These are phyloP conservation scores for Lolium multiflorum DNA, from an alignment of 176 grass and related monocot species.

Conservation along the genomic window DNA sequence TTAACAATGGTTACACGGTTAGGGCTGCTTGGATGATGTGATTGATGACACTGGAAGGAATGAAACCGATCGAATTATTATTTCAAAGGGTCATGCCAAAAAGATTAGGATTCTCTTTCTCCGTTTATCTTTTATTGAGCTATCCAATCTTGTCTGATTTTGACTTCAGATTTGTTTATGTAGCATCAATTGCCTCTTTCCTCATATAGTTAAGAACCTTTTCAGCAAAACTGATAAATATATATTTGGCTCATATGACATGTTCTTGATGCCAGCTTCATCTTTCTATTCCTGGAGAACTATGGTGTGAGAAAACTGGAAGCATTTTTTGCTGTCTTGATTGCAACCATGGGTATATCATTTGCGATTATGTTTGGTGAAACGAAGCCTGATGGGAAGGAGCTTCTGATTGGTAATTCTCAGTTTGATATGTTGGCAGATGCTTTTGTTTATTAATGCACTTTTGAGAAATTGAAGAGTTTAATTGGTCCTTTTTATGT, in stretches of 20 bases:
- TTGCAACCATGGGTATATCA: constrained; percentile 80
- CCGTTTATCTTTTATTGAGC: constrained; percentile 3
- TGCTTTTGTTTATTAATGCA: constrained; percentile 25
- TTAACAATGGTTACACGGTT: constrained; percentile 10
- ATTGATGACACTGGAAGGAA: constrained; percentile 19
- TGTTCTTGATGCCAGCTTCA: constrained; percentile 72
- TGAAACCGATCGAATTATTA: constrained; percentile 19
- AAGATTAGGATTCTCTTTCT: constrained; percentile 19
- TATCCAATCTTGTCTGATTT: constrained; percentile 35
- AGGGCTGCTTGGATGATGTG: neutral
- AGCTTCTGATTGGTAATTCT: constrained; percentile 86
- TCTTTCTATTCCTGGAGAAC: constrained; percentile 97
- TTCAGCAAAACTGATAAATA: constrained; percentile 8
- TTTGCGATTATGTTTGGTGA: constrained; percentile 97
- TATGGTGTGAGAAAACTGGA: constrained; percentile 96
- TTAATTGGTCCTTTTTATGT: constrained; percentile 41
- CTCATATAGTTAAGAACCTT: neutral
- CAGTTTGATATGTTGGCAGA: neutral
- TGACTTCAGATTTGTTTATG: constrained; percentile 5
- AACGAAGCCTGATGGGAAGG: constrained; percentile 82
- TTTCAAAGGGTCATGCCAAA: constrained; percentile 26
- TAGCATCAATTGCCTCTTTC: neutral
- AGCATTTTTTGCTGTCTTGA: constrained; percentile 90
- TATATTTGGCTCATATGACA: constrained; percentile 41
- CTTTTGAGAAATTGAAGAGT: constrained; percentile 19